These are phyloP conservation scores for Antrodiella citrinella DNA, from an alignment of 768 basidiomycete genomes.

Conservation along the genomic window DNA sequence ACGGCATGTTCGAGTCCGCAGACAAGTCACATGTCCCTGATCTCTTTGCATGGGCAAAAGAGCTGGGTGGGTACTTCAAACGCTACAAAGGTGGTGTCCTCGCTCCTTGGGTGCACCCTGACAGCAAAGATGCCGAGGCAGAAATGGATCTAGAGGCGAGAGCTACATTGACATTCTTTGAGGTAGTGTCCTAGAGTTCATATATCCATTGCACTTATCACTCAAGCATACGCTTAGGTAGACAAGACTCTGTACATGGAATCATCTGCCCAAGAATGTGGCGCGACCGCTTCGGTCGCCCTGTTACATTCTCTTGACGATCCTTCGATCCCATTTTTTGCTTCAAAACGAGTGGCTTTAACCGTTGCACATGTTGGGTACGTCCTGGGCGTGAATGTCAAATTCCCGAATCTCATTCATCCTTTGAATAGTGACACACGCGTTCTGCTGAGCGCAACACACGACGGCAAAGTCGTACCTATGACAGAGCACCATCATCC, in stretches of 20 bases:
- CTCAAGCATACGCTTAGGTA: too few species aligned
- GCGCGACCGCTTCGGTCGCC: slow-evolving; percentile 87
- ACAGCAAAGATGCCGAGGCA: slow-evolving; percentile 20
- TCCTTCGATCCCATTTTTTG: slow-evolving; percentile 77
- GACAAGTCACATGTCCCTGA: slow-evolving; percentile 67
- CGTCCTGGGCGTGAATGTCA: too few species aligned
- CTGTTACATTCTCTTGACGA: slow-evolving; percentile 86
- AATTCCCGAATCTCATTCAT: slow-evolving; percentile 18
- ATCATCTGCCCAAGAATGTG: slow-evolving; percentile 63
- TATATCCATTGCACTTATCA: neutral
- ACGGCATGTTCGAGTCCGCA: slow-evolving; percentile 76
- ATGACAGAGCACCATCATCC: slow-evolving; percentile 96
- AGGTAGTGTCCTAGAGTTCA: slow-evolving; percentile 56
- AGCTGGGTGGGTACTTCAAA: slow-evolving; percentile 85
- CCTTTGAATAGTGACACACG: slow-evolving; percentile 65
- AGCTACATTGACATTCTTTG: slow-evolving; percentile 79
- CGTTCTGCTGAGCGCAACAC: slow-evolving; percentile 70
- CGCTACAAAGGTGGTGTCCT: slow-evolving; percentile 80
- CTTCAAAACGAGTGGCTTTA: slow-evolving; percentile 63
- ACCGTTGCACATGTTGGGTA: slow-evolving; percentile 94
- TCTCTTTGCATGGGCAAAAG: slow-evolving; percentile 67
- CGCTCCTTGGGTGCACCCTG: slow-evolving; percentile 47
- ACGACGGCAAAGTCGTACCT: slow-evolving; percentile 64
- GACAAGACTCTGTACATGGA: slow-evolving; percentile 41
- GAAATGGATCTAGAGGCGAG: slow-evolving; percentile 73